Evolutionary conservation across 1,139 yeast genomes (phyloP).

Genomic region (Debaryomycetaceae sp.): DNA sequence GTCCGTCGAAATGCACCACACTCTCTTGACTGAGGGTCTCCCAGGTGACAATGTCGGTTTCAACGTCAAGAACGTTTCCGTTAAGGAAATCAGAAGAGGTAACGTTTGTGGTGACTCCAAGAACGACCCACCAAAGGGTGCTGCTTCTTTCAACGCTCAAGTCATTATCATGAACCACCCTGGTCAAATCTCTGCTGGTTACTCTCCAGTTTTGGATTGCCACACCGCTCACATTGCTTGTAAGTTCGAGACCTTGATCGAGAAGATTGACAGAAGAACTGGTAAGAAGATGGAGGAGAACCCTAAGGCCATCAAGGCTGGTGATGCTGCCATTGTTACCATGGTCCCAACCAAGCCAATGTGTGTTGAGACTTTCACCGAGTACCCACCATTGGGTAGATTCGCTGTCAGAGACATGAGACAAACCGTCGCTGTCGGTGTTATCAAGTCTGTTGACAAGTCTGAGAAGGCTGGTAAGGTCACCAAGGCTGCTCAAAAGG

Average conservation of each 20-base stretch:
- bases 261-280: constrained; percentile 92
- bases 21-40: constrained; percentile 76
- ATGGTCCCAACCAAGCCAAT: constrained; percentile 93
- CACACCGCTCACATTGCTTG: constrained; percentile 96
- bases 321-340: constrained; percentile 92
- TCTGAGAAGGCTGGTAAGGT: constrained; percentile 95
- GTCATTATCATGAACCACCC: constrained; percentile 91
- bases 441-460: constrained; percentile 97
- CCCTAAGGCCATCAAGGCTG: constrained; percentile 88
- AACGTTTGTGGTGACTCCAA: constrained; percentile 94
- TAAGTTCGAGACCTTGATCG: constrained; percentile 78
- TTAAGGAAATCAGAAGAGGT: constrained; percentile 93
- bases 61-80: constrained; percentile 94
- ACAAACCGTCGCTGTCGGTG: constrained; percentile 99
- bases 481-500: constrained; percentile 99
- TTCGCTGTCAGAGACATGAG: constrained; percentile 99
- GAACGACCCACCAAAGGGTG: constrained; percentile 88
- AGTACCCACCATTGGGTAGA: constrained; percentile 98
- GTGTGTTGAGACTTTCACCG: constrained; percentile 96
- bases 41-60: constrained; percentile 96
- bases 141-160: constrained; percentile 82
- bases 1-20: constrained; percentile 95
- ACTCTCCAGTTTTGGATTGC: constrained; percentile 92
- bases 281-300: constrained; percentile 81
- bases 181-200: constrained; percentile 90